These are phyloP conservation scores for Lycium ferocissimum DNA, from an alignment of 257 asterid genomes.

Conservation along the genomic window DNA sequence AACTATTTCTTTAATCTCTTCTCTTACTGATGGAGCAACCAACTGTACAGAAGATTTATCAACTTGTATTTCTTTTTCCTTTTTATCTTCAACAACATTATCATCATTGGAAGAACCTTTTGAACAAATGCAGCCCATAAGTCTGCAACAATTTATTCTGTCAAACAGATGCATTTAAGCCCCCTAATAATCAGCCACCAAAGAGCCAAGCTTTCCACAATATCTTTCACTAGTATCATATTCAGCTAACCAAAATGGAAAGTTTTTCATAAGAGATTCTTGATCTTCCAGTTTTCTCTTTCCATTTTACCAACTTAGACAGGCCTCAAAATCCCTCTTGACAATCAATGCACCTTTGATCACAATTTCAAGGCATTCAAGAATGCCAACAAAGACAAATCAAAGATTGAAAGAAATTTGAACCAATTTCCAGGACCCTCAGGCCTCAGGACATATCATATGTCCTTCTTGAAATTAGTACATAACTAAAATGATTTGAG, in stretches of 20 bases:
- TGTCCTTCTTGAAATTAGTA: neutral
- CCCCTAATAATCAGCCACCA: neutral
- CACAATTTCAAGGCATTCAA: conserved; percentile 13
- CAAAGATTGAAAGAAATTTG: neutral
- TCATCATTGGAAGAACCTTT: conserved; percentile 34
- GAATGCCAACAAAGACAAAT: conserved; percentile 6
- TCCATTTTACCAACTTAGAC: neutral
- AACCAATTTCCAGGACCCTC: conserved; percentile 27
- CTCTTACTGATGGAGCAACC: conserved; percentile 36
- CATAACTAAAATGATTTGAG: neutral
- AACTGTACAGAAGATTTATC: conserved; percentile 30
- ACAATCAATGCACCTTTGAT: too few relatives aligned
- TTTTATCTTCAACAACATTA: conserved; percentile 32
- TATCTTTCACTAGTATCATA: conserved; percentile 23
- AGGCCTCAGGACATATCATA: neutral
- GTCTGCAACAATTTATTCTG: conserved; percentile 23
- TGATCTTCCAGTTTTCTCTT: conserved; percentile 16
- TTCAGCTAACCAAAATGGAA: conserved; percentile 11
- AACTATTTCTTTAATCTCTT: conserved; percentile 32
- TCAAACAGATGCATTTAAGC: conserved; percentile 24
- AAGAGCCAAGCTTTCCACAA: neutral
- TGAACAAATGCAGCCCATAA: conserved; percentile 49
- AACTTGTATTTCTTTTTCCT: conserved; percentile 32
- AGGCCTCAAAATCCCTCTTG: neutral
- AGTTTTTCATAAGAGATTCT: neutral